Percentiles rank a stretch among this genome's conserved stretches.
These are phyloP conservation scores for Leersia perrieri DNA, from an alignment of 176 grass and related monocot species.

Conservation along the genomic window DNA sequence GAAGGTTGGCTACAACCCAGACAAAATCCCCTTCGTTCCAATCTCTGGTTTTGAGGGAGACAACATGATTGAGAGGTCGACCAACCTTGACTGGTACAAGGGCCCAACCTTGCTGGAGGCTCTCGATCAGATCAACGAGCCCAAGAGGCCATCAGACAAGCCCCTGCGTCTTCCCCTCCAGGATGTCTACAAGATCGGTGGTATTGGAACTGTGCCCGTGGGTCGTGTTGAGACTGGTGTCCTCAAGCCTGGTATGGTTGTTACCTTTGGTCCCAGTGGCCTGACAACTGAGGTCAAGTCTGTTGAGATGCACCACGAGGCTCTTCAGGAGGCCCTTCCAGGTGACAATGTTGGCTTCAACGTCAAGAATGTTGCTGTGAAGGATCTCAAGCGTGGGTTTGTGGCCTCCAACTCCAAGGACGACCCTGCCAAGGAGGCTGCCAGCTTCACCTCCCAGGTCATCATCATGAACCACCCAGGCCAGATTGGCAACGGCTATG, in stretches of 20 bases:
- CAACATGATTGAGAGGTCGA: slow-evolving; percentile 89
- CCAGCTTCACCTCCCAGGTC: slow-evolving; percentile 81
- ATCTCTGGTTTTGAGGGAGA: slow-evolving; percentile 86
- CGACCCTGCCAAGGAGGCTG: slow-evolving; percentile 87
- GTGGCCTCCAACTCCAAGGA: slow-evolving; percentile 92
- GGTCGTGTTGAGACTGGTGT: slow-evolving; percentile 80
- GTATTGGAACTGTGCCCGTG: slow-evolving; percentile 80
- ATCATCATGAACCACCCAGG: slow-evolving; percentile 99
- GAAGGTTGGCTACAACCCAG: slow-evolving; percentile 81
- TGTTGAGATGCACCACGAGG: slow-evolving; percentile 97
- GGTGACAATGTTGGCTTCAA: slow-evolving; percentile 88
- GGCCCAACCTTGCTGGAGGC: slow-evolving; percentile 78
- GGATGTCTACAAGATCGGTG: slow-evolving; percentile 96
- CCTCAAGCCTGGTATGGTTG: slow-evolving; percentile 79
- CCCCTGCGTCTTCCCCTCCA: slow-evolving; percentile 90
- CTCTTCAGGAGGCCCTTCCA: slow-evolving; percentile 67
- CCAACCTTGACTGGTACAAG: slow-evolving; percentile 91
- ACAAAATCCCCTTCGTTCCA: slow-evolving; percentile 71
- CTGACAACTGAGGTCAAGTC: slow-evolving; percentile 90
- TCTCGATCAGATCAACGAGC: slow-evolving; percentile 74
- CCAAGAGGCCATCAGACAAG: slow-evolving; percentile 91
- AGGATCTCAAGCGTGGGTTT: slow-evolving; percentile 83
- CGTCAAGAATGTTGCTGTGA: slow-evolving; percentile 82
- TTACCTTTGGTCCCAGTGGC: slow-evolving; percentile 73
- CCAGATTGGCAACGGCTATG: slow-evolving; percentile 80